Evolutionary conservation across 1,284 basidiomycete species (phyloP).

Genomic region (Ustilago tritici): DNA sequence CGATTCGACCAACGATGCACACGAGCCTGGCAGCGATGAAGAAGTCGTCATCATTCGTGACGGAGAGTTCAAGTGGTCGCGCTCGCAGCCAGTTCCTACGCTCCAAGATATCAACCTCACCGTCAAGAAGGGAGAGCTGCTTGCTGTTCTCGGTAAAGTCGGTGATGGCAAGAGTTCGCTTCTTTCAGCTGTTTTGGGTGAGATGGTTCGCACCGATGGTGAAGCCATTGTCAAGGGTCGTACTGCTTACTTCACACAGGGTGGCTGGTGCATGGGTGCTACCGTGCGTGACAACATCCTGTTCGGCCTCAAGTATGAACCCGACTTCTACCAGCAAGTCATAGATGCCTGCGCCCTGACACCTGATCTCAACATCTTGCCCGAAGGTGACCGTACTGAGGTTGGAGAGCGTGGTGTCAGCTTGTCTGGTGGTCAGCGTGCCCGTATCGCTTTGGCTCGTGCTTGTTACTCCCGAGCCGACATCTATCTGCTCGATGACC

Average conservation of each 20-base stretch:
- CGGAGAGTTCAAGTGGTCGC: constrained; percentile 76
- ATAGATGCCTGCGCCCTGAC: constrained; percentile 55
- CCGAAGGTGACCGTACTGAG: constrained; percentile 80
- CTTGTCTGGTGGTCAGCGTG: constrained; percentile 75
- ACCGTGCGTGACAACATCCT: constrained; percentile 74
- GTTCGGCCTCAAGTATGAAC: constrained; percentile 72
- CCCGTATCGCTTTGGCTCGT: constrained; percentile 79
- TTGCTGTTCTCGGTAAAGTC: constrained; percentile 66
- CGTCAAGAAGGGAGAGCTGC: constrained; percentile 56
- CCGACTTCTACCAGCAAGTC: constrained; percentile 72
- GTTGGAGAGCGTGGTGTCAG: constrained; percentile 73
- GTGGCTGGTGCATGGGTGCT: constrained; percentile 90
- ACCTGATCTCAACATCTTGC: constrained; percentile 78
- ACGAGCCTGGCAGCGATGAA: constrained; percentile 23
- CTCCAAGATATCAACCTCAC: constrained; percentile 56
- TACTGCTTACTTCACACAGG: constrained; percentile 84
- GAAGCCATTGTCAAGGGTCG: constrained; percentile 57
- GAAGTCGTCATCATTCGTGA: constrained; percentile 52
- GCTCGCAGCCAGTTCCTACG: constrained; percentile 66
- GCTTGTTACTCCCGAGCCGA: constrained; percentile 80
- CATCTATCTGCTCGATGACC: constrained; percentile 78
- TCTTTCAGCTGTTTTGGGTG: constrained; percentile 62
- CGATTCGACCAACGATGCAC: constrained; percentile 19
- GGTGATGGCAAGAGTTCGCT: constrained; percentile 67
- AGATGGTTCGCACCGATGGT: constrained; percentile 62